Conservation (phyloP, 2,329 filamentous ascomycete genomes). For the Colletotrichum somersetense region DNA sequence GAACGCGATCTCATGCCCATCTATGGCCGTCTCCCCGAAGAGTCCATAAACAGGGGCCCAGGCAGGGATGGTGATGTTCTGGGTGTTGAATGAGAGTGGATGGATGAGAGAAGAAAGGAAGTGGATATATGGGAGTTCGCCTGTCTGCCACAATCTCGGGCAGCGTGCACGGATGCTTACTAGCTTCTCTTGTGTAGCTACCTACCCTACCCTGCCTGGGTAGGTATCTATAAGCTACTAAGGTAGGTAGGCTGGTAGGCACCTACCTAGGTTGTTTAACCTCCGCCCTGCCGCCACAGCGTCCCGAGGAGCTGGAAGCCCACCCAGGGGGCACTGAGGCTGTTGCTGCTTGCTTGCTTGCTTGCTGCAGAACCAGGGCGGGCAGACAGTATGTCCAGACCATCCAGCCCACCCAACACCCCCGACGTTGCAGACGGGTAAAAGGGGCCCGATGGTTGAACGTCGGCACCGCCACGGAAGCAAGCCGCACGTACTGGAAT, state of each 20-base stretch:
- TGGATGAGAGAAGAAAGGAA: not conserved
- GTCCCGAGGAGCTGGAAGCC: constrained; percentile 40
- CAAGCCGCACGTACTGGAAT: not conserved
- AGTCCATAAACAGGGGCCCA: not conserved
- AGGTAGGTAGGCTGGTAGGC: too few species aligned
- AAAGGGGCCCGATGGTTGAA: constrained; percentile 10
- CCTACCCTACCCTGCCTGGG: too few species aligned
- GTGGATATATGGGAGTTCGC: not conserved
- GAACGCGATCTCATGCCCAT: constrained; percentile 16
- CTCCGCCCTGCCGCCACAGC: constrained; percentile 32
- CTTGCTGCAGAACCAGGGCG: constrained; percentile 2
- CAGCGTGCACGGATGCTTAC: constrained; percentile 1
- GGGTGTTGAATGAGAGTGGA: not conserved
- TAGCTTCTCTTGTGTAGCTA: not conserved
- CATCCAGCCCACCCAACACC: not conserved
- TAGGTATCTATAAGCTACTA: too few species aligned
- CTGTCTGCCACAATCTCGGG: constrained; percentile 7
- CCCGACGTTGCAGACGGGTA: constrained; percentile 17
- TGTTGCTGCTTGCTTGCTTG: not conserved
- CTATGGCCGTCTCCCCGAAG: not conserved
- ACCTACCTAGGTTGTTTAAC: constrained; percentile 6
- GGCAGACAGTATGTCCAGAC: not conserved
- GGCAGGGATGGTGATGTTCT: not conserved
- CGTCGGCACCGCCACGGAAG: not conserved
- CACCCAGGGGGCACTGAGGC: not conserved